Evolutionary conservation across 2,329 filamentous ascomycete genomes (phyloP).

Genomic region (Fusarium secorum): DNA sequence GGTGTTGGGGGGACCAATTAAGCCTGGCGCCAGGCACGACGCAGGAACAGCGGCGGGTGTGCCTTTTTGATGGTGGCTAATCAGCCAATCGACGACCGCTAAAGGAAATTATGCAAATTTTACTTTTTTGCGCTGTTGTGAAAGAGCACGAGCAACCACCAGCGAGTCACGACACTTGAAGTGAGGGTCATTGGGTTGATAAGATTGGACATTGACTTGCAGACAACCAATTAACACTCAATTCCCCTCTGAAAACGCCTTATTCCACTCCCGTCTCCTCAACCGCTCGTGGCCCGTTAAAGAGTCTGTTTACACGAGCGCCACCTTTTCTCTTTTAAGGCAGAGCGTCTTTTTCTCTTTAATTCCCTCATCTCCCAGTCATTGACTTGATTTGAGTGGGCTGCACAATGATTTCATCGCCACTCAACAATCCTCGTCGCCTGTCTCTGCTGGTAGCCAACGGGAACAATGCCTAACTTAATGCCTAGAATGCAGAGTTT

Average conservation of each 20-base stretch:
- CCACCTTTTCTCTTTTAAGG: conserved; percentile 4
- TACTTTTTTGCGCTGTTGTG: conserved; percentile 30
- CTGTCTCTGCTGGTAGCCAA: background rate
- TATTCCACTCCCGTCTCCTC: background rate
- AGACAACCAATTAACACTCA: conserved; percentile 1
- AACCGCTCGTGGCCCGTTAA: background rate
- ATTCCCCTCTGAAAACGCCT: conserved; percentile 4
- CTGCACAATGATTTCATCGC: conserved; percentile 28
- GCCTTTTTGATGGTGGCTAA: conserved; percentile 9
- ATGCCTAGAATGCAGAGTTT: conserved; percentile 34
- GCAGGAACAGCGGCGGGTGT: conserved; percentile 37
- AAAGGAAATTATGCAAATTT: conserved; percentile 46
- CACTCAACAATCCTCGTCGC: conserved; percentile 8
- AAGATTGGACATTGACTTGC: conserved; percentile 13
- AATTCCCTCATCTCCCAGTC: conserved; percentile 34
- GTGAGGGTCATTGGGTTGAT: conserved; percentile 10
- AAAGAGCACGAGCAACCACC: background rate
- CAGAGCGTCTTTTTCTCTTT: conserved; percentile 12
- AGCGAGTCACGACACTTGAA: conserved; percentile 3
- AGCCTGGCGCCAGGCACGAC: conserved; percentile 37
- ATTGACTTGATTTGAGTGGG: background rate
- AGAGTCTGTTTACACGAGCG: background rate
- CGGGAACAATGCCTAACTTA: conserved; percentile 18
- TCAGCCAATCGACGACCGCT: conserved; percentile 1
- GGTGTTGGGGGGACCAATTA: conserved; percentile 3